A percentile compares a stretch with the other conserved stretches of the same genome.
These are phyloP conservation scores for Cynanchum wilfordii DNA, from an alignment of 257 asterid genomes.

Conservation along the genomic window DNA sequence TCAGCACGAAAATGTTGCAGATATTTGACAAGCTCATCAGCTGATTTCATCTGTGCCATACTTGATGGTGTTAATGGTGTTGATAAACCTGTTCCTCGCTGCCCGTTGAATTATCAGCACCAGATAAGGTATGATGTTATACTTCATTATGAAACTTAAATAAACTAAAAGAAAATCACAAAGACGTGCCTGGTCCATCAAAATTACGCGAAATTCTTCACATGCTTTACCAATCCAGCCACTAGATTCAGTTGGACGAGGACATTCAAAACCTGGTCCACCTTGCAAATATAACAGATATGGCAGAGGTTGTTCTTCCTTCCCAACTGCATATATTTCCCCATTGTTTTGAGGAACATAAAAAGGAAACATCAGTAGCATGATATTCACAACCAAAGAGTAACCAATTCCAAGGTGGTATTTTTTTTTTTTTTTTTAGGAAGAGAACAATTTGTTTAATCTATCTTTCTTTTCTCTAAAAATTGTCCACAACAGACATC, in stretches of 20 bases:
- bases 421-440: neutral
- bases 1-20: conserved; percentile 87
- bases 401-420: neutral
- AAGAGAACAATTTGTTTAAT: neutral
- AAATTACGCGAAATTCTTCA: conserved; percentile 75
- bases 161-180: conserved; percentile 5
- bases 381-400: neutral
- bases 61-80: conserved; percentile 78
- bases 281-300: conserved; percentile 83
- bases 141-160: neutral
- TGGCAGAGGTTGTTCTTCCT: conserved; percentile 77
- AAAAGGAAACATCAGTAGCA: conserved; percentile 8
- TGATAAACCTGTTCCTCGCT: conserved; percentile 98
- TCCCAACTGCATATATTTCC: conserved; percentile 60
- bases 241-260: conserved; percentile 76
- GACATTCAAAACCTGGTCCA: conserved; percentile 92
- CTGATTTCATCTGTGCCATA: conserved; percentile 68
- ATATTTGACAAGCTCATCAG: conserved; percentile 60
- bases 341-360: conserved; percentile 9
- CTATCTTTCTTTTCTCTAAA: neutral
- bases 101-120: conserved; percentile 34
- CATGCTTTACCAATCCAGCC: conserved; percentile 97
- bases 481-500: neutral
- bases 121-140: neutral
- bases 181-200: conserved; percentile 87